phyloP scores from a whole-genome alignment of 768 basidiomycete species.

The Russula abietina region DNA sequence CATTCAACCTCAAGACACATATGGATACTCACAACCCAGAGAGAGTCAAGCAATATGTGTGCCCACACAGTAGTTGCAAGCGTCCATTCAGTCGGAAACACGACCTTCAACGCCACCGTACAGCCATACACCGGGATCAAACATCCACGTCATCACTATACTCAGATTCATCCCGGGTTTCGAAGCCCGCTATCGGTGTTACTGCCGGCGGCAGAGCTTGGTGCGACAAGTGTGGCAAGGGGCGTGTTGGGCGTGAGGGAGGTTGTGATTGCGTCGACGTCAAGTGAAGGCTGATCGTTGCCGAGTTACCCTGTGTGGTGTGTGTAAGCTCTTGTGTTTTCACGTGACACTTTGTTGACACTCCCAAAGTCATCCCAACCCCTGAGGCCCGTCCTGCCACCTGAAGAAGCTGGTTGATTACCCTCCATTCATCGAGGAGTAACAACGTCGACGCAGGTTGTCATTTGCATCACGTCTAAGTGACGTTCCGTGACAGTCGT shows the following conservation, averaged over 20 bases:
- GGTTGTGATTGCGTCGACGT: constrained; percentile 48
- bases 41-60: constrained; percentile 82
- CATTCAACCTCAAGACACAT: constrained; percentile 94
- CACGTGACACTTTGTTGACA: not conserved
- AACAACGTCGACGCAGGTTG: constrained; percentile 25
- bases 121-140: constrained; percentile 59
- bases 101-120: constrained; percentile 83
- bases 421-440: constrained; percentile 27
- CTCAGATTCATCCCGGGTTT: constrained; percentile 21
- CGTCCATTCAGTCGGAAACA: constrained; percentile 94
- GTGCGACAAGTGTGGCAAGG: constrained; percentile 29
- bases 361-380: not conserved
- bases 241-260: constrained; percentile 25
- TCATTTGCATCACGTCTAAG: constrained; percentile 12
- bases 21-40: constrained; percentile 93
- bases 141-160: constrained; percentile 26
- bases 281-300: constrained; percentile 40
- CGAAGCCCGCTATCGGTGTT: constrained; percentile 20
- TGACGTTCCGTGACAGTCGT: not conserved
- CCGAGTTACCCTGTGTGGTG: not conserved
- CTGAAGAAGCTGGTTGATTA: constrained; percentile 24
- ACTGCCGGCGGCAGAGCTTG: constrained; percentile 17
- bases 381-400: constrained; percentile 25
- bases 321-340: not conserved
- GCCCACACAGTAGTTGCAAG: constrained; percentile 78